Evolutionary conservation across 2,329 filamentous ascomycete species (phyloP).

Genomic region (Epichloe baconii): DNA sequence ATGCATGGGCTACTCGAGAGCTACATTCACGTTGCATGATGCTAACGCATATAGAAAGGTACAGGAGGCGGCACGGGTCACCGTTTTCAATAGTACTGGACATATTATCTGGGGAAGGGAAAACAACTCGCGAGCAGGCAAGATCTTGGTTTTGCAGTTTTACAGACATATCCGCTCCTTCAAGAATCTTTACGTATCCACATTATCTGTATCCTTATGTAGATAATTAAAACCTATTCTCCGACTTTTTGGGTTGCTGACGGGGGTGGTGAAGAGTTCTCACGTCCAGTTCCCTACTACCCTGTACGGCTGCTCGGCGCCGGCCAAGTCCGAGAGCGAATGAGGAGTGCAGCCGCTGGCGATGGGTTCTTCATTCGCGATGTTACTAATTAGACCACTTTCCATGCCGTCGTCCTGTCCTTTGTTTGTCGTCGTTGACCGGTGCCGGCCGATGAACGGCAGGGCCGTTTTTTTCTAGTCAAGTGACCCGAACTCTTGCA

Average conservation of each 20-base stretch:
- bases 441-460: neutral
- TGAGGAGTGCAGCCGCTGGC: no score
- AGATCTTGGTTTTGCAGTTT: neutral
- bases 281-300: no score
- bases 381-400: neutral
- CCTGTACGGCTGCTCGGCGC: no score
- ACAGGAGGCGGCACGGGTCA: neutral
- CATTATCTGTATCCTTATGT: neutral
- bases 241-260: neutral
- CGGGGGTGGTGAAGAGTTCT: no score
- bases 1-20: neutral
- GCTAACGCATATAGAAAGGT: conserved; percentile 3
- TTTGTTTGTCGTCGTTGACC: no score
- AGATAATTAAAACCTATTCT: neutral
- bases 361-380: no score
- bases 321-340: neutral
- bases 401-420: neutral
- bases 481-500: no score
- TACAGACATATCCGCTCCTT: neutral
- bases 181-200: neutral
- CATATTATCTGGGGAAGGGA: neutral
- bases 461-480: neutral
- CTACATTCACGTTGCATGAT: neutral
- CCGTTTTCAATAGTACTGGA: neutral
- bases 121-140: neutral